These are phyloP conservation scores for Pyricularia pennisetigena DNA, from an alignment of 2,329 filamentous ascomycete species.

Conservation along the genomic window DNA sequence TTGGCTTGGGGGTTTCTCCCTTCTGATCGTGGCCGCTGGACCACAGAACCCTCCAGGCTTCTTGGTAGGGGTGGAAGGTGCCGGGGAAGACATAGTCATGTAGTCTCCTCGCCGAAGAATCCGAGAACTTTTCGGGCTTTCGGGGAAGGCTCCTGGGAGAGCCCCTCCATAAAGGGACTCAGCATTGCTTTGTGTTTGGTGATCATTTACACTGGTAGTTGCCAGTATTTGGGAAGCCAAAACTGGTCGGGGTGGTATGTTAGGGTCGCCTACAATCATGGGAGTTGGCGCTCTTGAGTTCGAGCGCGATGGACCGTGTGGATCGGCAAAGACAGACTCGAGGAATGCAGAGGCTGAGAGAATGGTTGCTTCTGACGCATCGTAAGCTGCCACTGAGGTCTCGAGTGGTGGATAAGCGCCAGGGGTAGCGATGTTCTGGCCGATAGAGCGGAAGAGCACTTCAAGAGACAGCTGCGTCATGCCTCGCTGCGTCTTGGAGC, in stretches of 20 bases:
- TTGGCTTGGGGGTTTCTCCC: slow-evolving; percentile 18
- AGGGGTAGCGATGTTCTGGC: slow-evolving; percentile 57
- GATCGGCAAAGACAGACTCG: slow-evolving; percentile 66
- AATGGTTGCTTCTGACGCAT: slow-evolving; percentile 72
- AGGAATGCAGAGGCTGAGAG: slow-evolving; percentile 67
- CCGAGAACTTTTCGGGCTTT: slow-evolving; percentile 33
- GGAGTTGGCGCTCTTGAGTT: slow-evolving; percentile 60
- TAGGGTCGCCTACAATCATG: slow-evolving; percentile 50
- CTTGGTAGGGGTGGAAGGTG: slow-evolving; percentile 8
- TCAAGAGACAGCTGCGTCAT: slow-evolving; percentile 88
- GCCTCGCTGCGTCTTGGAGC: slow-evolving; percentile 76
- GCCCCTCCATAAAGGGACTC: neutral
- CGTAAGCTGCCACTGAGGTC: slow-evolving; percentile 64
- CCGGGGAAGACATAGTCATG: slow-evolving; percentile 3
- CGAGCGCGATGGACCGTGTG: slow-evolving; percentile 41
- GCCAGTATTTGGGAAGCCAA: slow-evolving; percentile 24
- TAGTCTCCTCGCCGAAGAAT: slow-evolving; percentile 25
- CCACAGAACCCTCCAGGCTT: neutral
- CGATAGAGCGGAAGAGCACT: slow-evolving; percentile 75
- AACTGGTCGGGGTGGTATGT: slow-evolving; percentile 24
- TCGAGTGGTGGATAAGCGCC: slow-evolving; percentile 51
- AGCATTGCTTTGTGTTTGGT: neutral
- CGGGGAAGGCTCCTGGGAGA: slow-evolving; percentile 14
- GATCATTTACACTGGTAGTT: neutral
- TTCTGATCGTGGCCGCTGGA: neutral